phyloP scores from a whole-genome alignment of 2,329 filamentous ascomycete species.

The Ophiostoma sp. region DNA sequence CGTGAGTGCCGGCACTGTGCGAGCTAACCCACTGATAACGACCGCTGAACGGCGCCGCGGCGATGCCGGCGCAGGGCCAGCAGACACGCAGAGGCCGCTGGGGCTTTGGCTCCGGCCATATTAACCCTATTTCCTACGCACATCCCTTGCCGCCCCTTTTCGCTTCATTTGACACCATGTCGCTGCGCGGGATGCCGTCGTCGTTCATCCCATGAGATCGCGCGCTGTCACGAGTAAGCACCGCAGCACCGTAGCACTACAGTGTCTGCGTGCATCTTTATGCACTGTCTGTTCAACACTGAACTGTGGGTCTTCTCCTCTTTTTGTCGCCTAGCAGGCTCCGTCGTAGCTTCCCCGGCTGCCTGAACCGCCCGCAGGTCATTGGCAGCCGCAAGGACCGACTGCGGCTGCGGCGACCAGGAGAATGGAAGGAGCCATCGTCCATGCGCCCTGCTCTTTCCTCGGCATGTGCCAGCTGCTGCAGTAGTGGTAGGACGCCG shows the following conservation, averaged over 20 bases:
- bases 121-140: not conserved
- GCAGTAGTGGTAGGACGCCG: not conserved
- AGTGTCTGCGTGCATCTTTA: not conserved
- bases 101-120: not conserved
- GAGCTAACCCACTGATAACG: not conserved
- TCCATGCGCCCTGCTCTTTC: not conserved
- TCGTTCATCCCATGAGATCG: not conserved
- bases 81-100: not conserved
- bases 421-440: slow-evolving; percentile 2
- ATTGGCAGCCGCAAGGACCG: not conserved
- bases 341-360: slow-evolving; percentile 7
- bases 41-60: no score
- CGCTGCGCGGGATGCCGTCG: no score
- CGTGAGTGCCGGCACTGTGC: not conserved
- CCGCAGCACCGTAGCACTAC: not conserved
- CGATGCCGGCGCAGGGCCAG: not conserved
- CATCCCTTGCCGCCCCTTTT: no score
- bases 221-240: not conserved
- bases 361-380: not conserved
- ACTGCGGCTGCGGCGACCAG: not conserved
- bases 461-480: no score
- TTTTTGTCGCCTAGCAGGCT: not conserved
- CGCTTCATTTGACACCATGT: no score
- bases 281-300: not conserved
- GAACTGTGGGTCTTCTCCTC: not conserved